Evolutionary conservation across 2,329 filamentous ascomycete genomes (phyloP), one percentile per base, ranked within the genome.

Genomic region (Ceratocystis papillata): DNA sequence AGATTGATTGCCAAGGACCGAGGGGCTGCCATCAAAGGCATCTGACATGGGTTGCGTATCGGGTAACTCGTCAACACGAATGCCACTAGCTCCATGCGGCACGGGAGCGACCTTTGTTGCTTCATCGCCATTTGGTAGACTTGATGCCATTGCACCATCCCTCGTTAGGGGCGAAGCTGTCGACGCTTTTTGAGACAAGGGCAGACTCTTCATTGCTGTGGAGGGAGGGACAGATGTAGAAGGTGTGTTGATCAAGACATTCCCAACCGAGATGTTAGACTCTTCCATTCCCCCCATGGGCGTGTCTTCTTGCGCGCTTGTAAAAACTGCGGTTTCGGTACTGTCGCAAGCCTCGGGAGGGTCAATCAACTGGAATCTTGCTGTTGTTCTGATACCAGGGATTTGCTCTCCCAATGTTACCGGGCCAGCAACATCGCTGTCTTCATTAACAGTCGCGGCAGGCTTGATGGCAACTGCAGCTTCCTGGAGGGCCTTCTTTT

Each of bases 71-170:
- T 55, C 28, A 68, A 73, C 72, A 22, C 73, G 71, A 53, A 55
- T 41, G 28, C 65, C 59, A 8, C 25, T 62, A 12, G 45, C 6
- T n/a, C 22, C 22, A 37, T 57, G 53, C 2, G 87, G 90, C 5
- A 84, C 83, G 68, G 88, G 85, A 0, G 89, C 90, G 1, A 89
- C 92, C 76, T 96, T 94, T n/a, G 92, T 96, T 0, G 92, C 95
- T 1, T 91, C 96, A 1, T 91, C 93, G 72, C 96, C 91, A 71
- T 97, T 96, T 64, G 86, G 77, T 67, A 82, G 74, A 12, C 81
- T 81, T 30, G 81, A 83, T 15, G 83, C 83, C 3, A 82, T 41
- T 41, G 10, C 83, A 64, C 84, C 77, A 3, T 82, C 83, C 0
- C 17, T 20, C 15, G 79, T 76, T 0, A 84, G 82, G 2, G 87